Base-by-base conservation (phyloP, 805 yeast genomes). In the Yamadazyma philogaea region DNA sequence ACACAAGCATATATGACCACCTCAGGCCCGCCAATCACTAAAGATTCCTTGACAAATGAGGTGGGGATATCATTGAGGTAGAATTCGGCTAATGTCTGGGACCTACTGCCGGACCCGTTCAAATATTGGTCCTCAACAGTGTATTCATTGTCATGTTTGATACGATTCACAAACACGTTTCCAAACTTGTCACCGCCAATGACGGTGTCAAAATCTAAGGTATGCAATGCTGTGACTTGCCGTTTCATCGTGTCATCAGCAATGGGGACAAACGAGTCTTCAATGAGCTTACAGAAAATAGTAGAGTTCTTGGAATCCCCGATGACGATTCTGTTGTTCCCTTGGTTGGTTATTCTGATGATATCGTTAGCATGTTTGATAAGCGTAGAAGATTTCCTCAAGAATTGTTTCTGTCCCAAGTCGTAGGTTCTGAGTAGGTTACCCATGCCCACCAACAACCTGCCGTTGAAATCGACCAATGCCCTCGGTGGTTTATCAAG, bases 121-220 rank as follows among this genome's bases (percentile, higher is more conserved):
- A 78, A 57, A 37, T 40, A 57, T 30, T 15, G 40, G 8, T 41
- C 44, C 11, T 35, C 44, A 11, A 35, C 36, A 16, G 34, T 34
- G 11, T 56, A 42, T 11, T 64, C 71, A 34, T 56, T 64, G 39
- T 51, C 54, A 45, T 60, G 56, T n/a, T 58, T 37, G 31, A 84
- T 61, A 45, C 96, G 66, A 31, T 87, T 62, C 1, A 86, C 75
- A 61, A 83, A 81, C 0, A 89, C 36, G 52, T 84, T 87, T 0
- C 98, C 97, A 62, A 85, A 88, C 55, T 81, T 82, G 58, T 93
- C 98, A 11, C 96, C 96, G 1, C 87, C 87, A 31, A 84, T 66
- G 1, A 85, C 77, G 0, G 96, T 88, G 43, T 79, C 80, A 47
- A 79, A 76, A 57, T 93, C 98, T 4, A 93, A 62, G 49, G 78